Evolutionary conservation across 768 basidiomycete genomes (phyloP).

Genomic region (Collybia sordida): DNA sequence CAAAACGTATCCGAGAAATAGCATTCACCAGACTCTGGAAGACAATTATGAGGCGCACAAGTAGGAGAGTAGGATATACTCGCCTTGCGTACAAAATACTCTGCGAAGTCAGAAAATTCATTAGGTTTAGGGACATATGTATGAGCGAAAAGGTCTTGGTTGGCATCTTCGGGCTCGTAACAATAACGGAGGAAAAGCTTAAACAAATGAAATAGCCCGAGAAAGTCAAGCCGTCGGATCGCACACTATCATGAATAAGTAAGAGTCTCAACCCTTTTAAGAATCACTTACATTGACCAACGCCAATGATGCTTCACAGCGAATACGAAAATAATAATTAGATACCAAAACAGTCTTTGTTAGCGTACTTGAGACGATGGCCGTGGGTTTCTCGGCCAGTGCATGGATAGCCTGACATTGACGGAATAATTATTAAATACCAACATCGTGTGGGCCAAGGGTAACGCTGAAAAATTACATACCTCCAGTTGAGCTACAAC

Average conservation of each 20-base stretch:
- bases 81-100: slow-evolving; percentile 96
- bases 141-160: slow-evolving; percentile 82
- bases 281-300: slow-evolving; percentile 66
- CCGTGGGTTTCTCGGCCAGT: slow-evolving; percentile 75
- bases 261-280: slow-evolving; percentile 1
- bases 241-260: slow-evolving; percentile 60
- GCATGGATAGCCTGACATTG: slow-evolving; percentile 82
- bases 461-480: slow-evolving; percentile 21
- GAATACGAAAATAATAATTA: slow-evolving; percentile 95
- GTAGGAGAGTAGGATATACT: slow-evolving; percentile 14
- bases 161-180: slow-evolving; percentile 81
- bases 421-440: neutral
- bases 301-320: slow-evolving; percentile 90
- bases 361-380: slow-evolving; percentile 86
- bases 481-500: slow-evolving; percentile 98
- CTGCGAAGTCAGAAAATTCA: slow-evolving; percentile 86
- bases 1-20: slow-evolving; percentile 83
- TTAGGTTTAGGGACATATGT: slow-evolving; percentile 95
- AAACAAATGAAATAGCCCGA: slow-evolving; percentile 94
- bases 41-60: slow-evolving; percentile 1
- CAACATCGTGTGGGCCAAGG: neutral
- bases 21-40: slow-evolving; percentile 74
- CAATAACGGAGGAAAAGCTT: slow-evolving; percentile 91
- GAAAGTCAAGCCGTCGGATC: slow-evolving; percentile 76
- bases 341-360: slow-evolving; percentile 93